Percentiles rank a stretch among this genome's conserved stretches.
Evolutionary conservation across 441 rosid species (phyloP).

Genomic region (Daphne laureola): DNA sequence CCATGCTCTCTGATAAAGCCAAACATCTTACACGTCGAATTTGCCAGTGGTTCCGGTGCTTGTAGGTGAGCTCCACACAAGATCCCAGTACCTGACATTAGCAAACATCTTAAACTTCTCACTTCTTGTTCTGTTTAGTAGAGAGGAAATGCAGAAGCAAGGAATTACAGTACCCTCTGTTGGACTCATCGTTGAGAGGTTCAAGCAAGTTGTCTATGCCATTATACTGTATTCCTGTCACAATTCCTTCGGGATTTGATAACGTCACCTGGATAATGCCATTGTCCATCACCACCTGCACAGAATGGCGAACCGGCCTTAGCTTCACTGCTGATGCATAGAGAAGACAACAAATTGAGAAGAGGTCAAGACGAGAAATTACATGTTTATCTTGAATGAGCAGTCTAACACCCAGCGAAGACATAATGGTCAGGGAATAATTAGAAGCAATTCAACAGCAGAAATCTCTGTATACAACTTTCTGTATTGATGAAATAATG

Average conservation of each 20-base stretch:
- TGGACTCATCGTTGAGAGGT: conserved; percentile 47
- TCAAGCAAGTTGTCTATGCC: conserved; percentile 87
- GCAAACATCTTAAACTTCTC: not conserved
- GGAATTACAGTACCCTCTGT: conserved; percentile 37
- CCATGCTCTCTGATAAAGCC: not conserved
- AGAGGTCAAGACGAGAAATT: conserved; percentile 4
- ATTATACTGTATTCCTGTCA: conserved; percentile 52
- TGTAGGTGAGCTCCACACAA: conserved; percentile 64
- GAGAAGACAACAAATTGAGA: not conserved
- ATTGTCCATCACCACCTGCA: conserved; percentile 62
- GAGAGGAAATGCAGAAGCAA: too few species aligned
- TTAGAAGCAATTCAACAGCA: too few species aligned
- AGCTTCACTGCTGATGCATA: too few species aligned
- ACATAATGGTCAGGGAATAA: conserved; percentile 19
- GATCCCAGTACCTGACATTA: conserved; percentile 76
- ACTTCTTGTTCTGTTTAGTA: too few species aligned
- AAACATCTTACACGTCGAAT: conserved; percentile 44
- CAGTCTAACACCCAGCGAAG: conserved; percentile 40
- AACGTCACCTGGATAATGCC: conserved; percentile 49
- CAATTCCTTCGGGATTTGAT: conserved; percentile 52
- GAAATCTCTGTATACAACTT: too few species aligned
- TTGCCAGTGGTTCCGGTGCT: conserved; percentile 41
- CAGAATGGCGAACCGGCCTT: not conserved
- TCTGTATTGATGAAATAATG: not conserved
- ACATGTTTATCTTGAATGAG: conserved; percentile 57